Percentiles rank a stretch among this genome's conserved stretches.
Conservation (phyloP, 1,284 basidiomycete species). For the Paramarasmius palmivorus region DNA sequence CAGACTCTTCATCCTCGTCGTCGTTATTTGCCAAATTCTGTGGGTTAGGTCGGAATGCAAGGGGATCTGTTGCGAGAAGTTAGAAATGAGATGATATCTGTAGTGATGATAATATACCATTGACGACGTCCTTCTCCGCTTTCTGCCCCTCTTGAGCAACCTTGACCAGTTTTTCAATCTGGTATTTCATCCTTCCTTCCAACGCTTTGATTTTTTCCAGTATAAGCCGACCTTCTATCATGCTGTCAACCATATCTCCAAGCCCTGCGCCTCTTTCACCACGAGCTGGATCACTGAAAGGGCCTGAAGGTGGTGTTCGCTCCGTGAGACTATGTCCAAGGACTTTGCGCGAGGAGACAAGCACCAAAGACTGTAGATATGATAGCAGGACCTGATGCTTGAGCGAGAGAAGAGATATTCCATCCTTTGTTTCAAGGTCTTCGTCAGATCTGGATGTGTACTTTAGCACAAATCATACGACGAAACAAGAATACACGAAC, state of each 20-base stretch:
- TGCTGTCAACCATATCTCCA: constrained; percentile 71
- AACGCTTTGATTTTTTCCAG: constrained; percentile 82
- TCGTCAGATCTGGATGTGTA: constrained; percentile 25
- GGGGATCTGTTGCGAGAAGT: constrained; percentile 59
- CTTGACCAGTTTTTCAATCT: constrained; percentile 91
- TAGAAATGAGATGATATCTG: constrained; percentile 1
- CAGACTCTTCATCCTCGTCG: constrained; percentile 30
- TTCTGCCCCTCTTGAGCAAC: constrained; percentile 64
- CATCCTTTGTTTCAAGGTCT: constrained; percentile 69
- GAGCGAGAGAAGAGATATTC: constrained; percentile 88
- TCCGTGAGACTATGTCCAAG: constrained; percentile 60
- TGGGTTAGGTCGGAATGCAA: constrained; percentile 91
- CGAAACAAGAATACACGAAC: constrained; percentile 23
- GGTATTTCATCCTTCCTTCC: constrained; percentile 89
- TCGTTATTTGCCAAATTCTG: constrained; percentile 47
- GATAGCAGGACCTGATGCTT: constrained; percentile 87
- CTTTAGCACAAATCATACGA: not conserved
- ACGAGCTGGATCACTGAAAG: constrained; percentile 59
- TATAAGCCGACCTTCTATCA: constrained; percentile 73
- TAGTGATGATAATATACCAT: constrained; percentile 51
- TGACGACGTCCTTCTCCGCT: constrained; percentile 45
- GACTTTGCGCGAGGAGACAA: constrained; percentile 72
- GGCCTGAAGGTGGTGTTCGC: constrained; percentile 46
- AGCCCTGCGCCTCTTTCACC: constrained; percentile 50
- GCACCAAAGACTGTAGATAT: constrained; percentile 85